Evolutionary conservation across 768 basidiomycete genomes (phyloP).

Genomic region (Mycena filopes): DNA sequence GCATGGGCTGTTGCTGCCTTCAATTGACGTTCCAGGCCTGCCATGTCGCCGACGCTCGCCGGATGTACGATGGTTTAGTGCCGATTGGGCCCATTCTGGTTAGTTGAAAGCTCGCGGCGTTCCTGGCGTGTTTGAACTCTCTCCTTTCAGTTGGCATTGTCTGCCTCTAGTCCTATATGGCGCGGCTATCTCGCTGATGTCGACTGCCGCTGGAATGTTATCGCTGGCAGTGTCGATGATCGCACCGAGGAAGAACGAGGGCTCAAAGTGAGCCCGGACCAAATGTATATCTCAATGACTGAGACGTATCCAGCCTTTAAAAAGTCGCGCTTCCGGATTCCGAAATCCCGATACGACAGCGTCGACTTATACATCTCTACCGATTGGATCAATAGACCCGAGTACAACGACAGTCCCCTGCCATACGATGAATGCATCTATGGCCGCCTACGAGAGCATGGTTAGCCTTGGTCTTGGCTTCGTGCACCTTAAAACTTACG

Average conservation of each 20-base stretch:
- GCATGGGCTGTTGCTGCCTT: slow-evolving; percentile 98
- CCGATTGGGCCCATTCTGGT: slow-evolving; percentile 97
- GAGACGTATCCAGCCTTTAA: slow-evolving; percentile 69
- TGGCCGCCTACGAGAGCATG: slow-evolving; percentile 77
- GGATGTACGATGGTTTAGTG: slow-evolving; percentile 96
- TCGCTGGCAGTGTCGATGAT: slow-evolving; percentile 98
- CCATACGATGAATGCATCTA: slow-evolving; percentile 84
- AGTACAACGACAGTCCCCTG: slow-evolving; percentile 90
- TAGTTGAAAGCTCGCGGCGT: slow-evolving; percentile 37
- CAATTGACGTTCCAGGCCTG: slow-evolving; percentile 98
- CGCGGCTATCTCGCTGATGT: slow-evolving; percentile 96
- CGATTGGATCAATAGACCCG: slow-evolving; percentile 87
- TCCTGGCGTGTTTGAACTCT: slow-evolving; percentile 1
- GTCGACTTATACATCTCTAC: slow-evolving; percentile 94
- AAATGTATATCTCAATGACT: not conserved
- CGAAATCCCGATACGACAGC: slow-evolving; percentile 97
- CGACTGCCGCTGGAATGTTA: slow-evolving; percentile 98
- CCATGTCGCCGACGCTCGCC: slow-evolving; percentile 89
- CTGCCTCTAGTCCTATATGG: slow-evolving; percentile 95
- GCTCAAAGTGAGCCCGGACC: slow-evolving; percentile 62
- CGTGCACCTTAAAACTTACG: not conserved
- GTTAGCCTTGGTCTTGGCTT: slow-evolving; percentile 52
- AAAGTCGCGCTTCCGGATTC: slow-evolving; percentile 80
- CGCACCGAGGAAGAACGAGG: slow-evolving; percentile 96
- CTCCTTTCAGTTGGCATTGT: slow-evolving; percentile 80